Evolutionary conservation across 1,139 yeast genomes (phyloP).

Genomic region (Candida tropicalis): DNA sequence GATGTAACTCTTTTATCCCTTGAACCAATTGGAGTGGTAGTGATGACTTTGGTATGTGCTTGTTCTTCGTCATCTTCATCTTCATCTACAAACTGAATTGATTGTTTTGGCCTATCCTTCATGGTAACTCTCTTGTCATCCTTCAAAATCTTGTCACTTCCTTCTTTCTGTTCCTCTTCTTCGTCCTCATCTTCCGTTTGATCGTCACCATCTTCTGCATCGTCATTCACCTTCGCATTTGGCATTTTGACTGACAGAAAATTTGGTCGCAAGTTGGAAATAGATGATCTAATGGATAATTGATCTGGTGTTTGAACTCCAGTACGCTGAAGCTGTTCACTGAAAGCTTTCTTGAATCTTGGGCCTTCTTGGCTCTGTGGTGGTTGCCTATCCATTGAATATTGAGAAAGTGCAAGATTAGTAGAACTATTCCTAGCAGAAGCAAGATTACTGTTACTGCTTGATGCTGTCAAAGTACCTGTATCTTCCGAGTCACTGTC

Average conservation of each 20-base stretch:
- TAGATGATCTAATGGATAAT: conserved; percentile 35
- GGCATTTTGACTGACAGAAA: conserved; percentile 83
- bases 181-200: conserved; percentile 26
- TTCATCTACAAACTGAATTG: conserved; percentile 14
- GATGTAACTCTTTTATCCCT: neutral
- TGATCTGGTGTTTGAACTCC: conserved; percentile 21
- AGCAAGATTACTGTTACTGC: neutral
- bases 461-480: neutral
- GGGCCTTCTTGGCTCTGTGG: conserved; percentile 1
- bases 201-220: conserved; percentile 40
- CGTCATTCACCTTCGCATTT: conserved; percentile 67
- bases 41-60: too few species aligned
- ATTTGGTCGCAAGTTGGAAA: conserved; percentile 57
- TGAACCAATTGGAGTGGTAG: too few species aligned
- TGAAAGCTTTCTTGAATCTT: conserved; percentile 10
- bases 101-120: conserved; percentile 15
- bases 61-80: conserved; percentile 1
- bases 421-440: conserved; percentile 1
- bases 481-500: conserved; percentile 31
- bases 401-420: conserved; percentile 2
- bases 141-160: conserved; percentile 5
- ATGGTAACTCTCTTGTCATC: conserved; percentile 8
- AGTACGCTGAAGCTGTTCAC: conserved; percentile 6
- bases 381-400: conserved; percentile 1
- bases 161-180: conserved; percentile 17